Evolutionary conservation across 495 filamentous ascomycete species (phyloP).

Genomic region (Neurospora sp.): DNA sequence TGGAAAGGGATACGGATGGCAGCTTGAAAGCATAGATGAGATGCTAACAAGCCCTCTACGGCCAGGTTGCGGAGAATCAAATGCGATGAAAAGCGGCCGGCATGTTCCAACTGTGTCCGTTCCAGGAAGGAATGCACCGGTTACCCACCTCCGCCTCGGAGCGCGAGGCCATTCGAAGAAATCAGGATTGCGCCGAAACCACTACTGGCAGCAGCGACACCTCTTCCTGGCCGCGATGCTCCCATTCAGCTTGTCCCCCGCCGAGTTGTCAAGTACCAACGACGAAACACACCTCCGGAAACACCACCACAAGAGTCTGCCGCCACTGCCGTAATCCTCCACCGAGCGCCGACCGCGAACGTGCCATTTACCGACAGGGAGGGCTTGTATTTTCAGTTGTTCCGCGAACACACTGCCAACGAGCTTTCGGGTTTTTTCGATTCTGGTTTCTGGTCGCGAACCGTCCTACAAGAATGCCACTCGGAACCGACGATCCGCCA

Average conservation of each 20-base stretch:
- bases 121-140: slow-evolving; percentile 40
- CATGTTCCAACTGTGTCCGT: slow-evolving; percentile 46
- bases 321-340: slow-evolving; percentile 8
- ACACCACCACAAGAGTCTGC: slow-evolving; percentile 18
- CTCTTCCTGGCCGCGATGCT: slow-evolving; percentile 13
- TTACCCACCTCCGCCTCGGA: slow-evolving; percentile 40
- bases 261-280: slow-evolving; percentile 16
- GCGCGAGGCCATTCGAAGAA: slow-evolving; percentile 30
- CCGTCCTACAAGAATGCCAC: slow-evolving; percentile 50
- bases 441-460: slow-evolving; percentile 51
- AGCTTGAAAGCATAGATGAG: not conserved
- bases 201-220: slow-evolving; percentile 8
- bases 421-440: slow-evolving; percentile 55
- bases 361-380: slow-evolving; percentile 36
- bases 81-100: slow-evolving; percentile 55
- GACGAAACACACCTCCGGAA: slow-evolving; percentile 23
- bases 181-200: slow-evolving; percentile 37
- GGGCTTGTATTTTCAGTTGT: slow-evolving; percentile 49
- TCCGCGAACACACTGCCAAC: slow-evolving; percentile 44
- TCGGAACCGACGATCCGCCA: slow-evolving; percentile 54
- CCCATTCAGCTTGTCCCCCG: slow-evolving; percentile 16
- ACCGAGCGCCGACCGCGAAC: slow-evolving; percentile 23
- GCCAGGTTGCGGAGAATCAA: slow-evolving; percentile 52
- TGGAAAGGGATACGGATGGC: not conserved
- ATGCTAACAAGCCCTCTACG: not conserved